Evolutionary conservation across 352 stramenopile species (phyloP).

Genomic region (Pythium phragmiticola): DNA sequence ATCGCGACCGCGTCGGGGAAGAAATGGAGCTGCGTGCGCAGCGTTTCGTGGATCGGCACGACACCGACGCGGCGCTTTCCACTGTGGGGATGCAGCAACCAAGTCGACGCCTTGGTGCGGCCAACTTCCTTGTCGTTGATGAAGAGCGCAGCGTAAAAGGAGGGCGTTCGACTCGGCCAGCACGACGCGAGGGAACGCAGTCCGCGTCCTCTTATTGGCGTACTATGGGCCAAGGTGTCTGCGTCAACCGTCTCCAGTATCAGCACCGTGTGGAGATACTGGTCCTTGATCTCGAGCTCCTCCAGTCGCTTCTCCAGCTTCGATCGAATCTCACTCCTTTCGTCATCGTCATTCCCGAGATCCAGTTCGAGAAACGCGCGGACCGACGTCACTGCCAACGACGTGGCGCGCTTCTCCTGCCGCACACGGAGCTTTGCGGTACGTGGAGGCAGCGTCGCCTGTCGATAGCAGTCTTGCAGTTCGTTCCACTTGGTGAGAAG

Average conservation of each 20-base stretch:
- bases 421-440: conserved; percentile 19
- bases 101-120: conserved; percentile 24
- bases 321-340: neutral
- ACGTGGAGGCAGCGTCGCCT: conserved; percentile 5
- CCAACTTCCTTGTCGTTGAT: conserved; percentile 33
- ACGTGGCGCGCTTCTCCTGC: conserved; percentile 27
- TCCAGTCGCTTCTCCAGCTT: conserved; percentile 35
- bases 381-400: conserved; percentile 36
- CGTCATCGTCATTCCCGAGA: conserved; percentile 15
- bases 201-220: neutral
- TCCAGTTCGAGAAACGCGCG: conserved; percentile 46
- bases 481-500: conserved; percentile 50
- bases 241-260: conserved; percentile 11
- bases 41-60: conserved; percentile 43
- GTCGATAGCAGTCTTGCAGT: conserved; percentile 40
- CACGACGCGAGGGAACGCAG: conserved; percentile 1
- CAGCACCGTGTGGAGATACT: conserved; percentile 34
- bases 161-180: neutral
- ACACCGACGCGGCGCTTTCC: conserved; percentile 24
- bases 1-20: conserved; percentile 50
- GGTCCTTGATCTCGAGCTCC: conserved; percentile 34
- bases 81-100: neutral
- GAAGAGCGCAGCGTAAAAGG: conserved; percentile 26
- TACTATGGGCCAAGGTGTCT: neutral
- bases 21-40: conserved; percentile 45